Evolutionary conservation across 495 filamentous ascomycete genomes (phyloP), one percentile per base, ranked within the genome.

Genomic region (Cryomyces minteri): DNA sequence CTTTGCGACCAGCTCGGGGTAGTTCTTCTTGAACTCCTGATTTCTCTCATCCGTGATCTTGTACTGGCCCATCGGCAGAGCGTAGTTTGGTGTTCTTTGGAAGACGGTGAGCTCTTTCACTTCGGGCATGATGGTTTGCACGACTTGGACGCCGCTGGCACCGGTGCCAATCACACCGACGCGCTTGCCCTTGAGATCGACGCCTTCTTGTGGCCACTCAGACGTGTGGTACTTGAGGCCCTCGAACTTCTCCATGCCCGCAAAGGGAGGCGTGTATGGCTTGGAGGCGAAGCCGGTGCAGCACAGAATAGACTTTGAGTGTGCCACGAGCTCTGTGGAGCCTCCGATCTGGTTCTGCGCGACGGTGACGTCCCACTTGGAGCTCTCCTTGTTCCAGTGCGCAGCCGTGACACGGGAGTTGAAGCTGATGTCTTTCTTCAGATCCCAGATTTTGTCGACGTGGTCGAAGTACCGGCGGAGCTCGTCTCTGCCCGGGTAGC

Each of bases 121-220:
- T 7, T 54, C 37, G 6, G 54, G 53, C 14, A 54, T 62, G 46
- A 52, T 44, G 8, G 64, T 67, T 46, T 78, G 73, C 0, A 61
- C 58, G 36, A 75, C 59, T 44, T 81, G 77, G 0, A 79, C 67
- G 0, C 73, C 75, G 0, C 70, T 64, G 0, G 54, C 51, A 8
- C 77, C 77, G 0, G 77, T 79, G 5, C 77, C 77, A 14, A 81
- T 69, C 33, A 79, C 58, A 6, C 68, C 71, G 32, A 62, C 57
- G 5, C 62, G 58, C 53, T 78, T 77, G 39, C 61, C 61, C 12
- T 54, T 54, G 5, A 75, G 52, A 46, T 72, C 58, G 34, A 73
- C 57, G 8, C 56, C 54, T 5, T 67, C 55, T n/a, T 69, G 59
- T 0, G 75, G 76, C 77, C 77, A 81, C 56, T 68, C 66, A 4